A percentile compares a stretch with the other conserved stretches of the same genome.
Conservation (phyloP, 345 rosid genomes). For the Abelmoschus esculentus region DNA sequence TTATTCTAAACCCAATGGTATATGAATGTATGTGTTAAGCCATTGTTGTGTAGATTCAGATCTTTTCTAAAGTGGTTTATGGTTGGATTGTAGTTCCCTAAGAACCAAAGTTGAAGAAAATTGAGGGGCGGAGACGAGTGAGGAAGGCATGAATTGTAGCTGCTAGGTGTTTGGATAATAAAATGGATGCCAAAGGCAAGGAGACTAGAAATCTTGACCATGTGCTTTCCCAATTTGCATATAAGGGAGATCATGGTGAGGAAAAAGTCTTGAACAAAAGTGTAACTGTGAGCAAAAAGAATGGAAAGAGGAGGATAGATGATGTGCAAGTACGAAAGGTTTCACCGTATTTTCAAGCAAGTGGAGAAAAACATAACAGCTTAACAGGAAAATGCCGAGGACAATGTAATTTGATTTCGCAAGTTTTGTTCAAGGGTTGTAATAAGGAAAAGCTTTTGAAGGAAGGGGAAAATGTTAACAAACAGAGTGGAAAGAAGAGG, state of each 20-base stretch:
- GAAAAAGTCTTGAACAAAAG: neutral
- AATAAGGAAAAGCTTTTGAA: neutral
- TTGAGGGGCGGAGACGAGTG: neutral
- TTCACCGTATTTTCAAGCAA: constrained; percentile 23
- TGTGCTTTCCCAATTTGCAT: constrained; percentile 14
- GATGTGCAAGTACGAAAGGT: constrained; percentile 21
- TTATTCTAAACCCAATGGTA: no score
- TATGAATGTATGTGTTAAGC: neutral
- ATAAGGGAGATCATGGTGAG: neutral
- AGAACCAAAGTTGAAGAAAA: neutral
- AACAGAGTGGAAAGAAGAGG: neutral
- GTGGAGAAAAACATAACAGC: neutral
- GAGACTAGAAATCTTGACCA: constrained; percentile 7
- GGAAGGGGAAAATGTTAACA: neutral
- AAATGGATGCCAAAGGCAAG: neutral
- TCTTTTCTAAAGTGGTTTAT: neutral
- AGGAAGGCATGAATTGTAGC: neutral
- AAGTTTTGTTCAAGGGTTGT: neutral
- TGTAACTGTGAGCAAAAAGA: neutral
- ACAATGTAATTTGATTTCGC: neutral
- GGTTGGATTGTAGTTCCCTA: neutral
- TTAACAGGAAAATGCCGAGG: neutral
- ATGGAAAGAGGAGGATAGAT: neutral
- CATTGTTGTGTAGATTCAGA: neutral
- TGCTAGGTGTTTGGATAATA: neutral